Conservation (phyloP, 306 rosid genomes). For the Herpetospermum pedunculosum region DNA sequence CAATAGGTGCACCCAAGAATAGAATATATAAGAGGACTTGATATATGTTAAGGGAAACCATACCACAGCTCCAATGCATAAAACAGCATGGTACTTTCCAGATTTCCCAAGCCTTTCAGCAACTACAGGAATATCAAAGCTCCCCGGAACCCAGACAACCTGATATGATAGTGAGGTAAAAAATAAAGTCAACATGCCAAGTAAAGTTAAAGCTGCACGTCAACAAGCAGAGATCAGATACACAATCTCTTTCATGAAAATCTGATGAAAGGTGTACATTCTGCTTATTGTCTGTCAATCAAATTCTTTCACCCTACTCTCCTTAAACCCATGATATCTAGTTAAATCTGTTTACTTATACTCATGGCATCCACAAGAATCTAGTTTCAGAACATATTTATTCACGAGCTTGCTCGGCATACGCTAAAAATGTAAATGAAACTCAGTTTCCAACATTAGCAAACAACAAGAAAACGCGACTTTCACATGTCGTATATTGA, state of each 20-base stretch:
- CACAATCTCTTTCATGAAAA: not conserved
- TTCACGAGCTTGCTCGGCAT: not conserved
- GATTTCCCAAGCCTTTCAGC: slow-evolving; percentile 70
- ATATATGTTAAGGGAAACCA: slow-evolving; percentile 6
- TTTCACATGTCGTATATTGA: not conserved
- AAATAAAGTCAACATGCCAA: slow-evolving; percentile 6
- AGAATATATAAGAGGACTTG: not conserved
- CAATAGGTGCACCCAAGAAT: slow-evolving; percentile 3
- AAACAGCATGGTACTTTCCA: slow-evolving; percentile 57
- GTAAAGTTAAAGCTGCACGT: slow-evolving; percentile 4
- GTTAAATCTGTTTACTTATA: not conserved
- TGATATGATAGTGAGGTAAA: slow-evolving; percentile 19
- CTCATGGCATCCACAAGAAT: not conserved
- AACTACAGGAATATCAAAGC: slow-evolving; percentile 79
- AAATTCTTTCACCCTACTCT: not conserved
- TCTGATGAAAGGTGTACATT: not conserved
- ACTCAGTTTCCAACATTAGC: not conserved
- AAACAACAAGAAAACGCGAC: not conserved
- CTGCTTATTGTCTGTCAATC: not conserved
- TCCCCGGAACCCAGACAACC: slow-evolving; percentile 97
- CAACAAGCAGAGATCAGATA: not conserved
- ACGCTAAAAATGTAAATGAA: not conserved
- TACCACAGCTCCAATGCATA: slow-evolving; percentile 99
- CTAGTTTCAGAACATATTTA: not conserved
- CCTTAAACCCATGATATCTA: not conserved